Evolutionary conservation across 371 early-diverging fungal species (phyloP).

Genomic region (Fennellomyces sp.): DNA sequence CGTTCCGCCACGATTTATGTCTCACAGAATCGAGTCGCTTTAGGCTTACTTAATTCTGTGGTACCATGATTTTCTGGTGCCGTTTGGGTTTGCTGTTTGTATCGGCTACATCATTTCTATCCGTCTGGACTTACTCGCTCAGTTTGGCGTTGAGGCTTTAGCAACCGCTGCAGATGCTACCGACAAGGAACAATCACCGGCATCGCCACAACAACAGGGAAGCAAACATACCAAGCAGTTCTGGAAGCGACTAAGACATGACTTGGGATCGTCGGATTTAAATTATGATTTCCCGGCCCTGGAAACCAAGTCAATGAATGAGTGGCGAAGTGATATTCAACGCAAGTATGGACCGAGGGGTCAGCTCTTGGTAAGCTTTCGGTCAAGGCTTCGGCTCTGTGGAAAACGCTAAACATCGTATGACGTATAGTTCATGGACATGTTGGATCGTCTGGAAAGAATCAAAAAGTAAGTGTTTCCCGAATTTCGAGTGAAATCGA

Average conservation of each 20-base stretch:
- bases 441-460: constrained; percentile 39
- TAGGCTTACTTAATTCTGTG: constrained; percentile 34
- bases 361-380: constrained; percentile 38
- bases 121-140: constrained; percentile 28
- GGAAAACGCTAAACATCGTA: no score
- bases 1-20: no score
- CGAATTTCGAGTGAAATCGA: not conserved
- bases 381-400: no score
- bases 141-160: constrained; percentile 31
- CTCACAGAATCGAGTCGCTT: no score
- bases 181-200: not conserved
- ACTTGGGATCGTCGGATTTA: constrained; percentile 6
- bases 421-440: constrained; percentile 26
- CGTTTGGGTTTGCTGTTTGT: constrained; percentile 15
- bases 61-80: constrained; percentile 36
- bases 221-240: constrained; percentile 9
- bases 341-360: constrained; percentile 33
- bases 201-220: not conserved
- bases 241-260: constrained; percentile 22
- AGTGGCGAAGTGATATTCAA: constrained; percentile 39
- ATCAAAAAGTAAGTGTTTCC: constrained; percentile 33
- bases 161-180: constrained; percentile 16
- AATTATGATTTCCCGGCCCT: constrained; percentile 18
- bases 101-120: constrained; percentile 17
- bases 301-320: constrained; percentile 27